Evolutionary conservation across 495 filamentous ascomycete species (phyloP).

Genomic region (Terfezia claveryi): DNA sequence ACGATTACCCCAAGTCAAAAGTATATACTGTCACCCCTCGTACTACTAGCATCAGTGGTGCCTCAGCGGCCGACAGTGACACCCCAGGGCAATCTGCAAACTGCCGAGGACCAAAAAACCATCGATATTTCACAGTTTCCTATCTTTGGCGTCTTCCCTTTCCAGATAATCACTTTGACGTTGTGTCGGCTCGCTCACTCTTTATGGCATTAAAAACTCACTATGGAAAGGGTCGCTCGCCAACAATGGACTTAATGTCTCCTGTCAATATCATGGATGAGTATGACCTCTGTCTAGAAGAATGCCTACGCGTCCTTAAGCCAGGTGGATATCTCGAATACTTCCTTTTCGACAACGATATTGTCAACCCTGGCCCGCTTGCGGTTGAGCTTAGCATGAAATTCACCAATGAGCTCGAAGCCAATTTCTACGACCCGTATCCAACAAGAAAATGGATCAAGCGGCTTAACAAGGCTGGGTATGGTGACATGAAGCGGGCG

Average conservation of each 20-base stretch:
- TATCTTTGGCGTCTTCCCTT: slow-evolving; percentile 67
- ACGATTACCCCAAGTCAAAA: slow-evolving; percentile 60
- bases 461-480: slow-evolving; percentile 51
- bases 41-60: slow-evolving; percentile 32
- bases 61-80: slow-evolving; percentile 2
- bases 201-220: slow-evolving; percentile 57
- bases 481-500: slow-evolving; percentile 56
- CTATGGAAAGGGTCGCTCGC: slow-evolving; percentile 25
- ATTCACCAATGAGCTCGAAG: slow-evolving; percentile 71
- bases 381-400: slow-evolving; percentile 65
- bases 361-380: slow-evolving; percentile 49
- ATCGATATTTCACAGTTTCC: slow-evolving; percentile 53
- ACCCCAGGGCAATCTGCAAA: slow-evolving; percentile 6
- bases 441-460: slow-evolving; percentile 61
- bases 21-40: slow-evolving; percentile 69
- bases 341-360: slow-evolving; percentile 65
- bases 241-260: neutral
- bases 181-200: slow-evolving; percentile 76
- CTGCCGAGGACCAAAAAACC: slow-evolving; percentile 56
- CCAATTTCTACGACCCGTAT: slow-evolving; percentile 62
- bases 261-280: slow-evolving; percentile 35
- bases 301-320: slow-evolving; percentile 78
- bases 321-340: slow-evolving; percentile 87
- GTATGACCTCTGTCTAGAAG: slow-evolving; percentile 62
- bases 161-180: slow-evolving; percentile 68